Conservation (phyloP, 2,329 filamentous ascomycete species). For the Calonectria pseudoreteaudii region DNA sequence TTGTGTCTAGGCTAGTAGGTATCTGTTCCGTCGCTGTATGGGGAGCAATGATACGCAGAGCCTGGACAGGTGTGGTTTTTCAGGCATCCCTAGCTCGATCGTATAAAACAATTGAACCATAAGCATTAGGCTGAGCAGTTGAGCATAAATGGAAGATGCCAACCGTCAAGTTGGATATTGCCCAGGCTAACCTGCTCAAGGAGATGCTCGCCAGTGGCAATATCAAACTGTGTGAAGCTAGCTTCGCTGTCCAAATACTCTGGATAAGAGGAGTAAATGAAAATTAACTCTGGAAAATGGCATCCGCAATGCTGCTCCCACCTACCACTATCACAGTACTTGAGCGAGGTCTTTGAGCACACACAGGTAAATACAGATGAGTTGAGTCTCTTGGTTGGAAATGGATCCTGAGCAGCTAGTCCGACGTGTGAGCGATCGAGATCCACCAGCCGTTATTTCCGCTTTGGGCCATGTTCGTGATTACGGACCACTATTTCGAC, state of each 20-base stretch:
- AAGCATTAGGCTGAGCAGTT: background rate
- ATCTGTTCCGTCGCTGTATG: too few species aligned
- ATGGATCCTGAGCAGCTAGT: constrained; percentile 42
- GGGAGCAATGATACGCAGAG: too few species aligned
- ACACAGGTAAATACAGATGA: constrained; percentile 67
- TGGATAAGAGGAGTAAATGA: background rate
- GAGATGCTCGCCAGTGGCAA: constrained; percentile 60
- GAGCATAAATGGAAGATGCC: background rate
- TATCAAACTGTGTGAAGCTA: constrained; percentile 56
- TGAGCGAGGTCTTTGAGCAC: constrained; percentile 56
- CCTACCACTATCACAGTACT: constrained; percentile 59
- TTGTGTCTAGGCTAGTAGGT: too few species aligned
- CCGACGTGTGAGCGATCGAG: constrained; percentile 16
- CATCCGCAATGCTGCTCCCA: constrained; percentile 65
- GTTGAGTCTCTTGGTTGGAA: constrained; percentile 60
- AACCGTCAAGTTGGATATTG: constrained; percentile 41
- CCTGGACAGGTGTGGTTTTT: too few species aligned
- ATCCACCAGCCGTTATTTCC: constrained; percentile 22
- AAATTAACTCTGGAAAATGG: constrained; percentile 63
- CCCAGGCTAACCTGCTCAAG: constrained; percentile 58
- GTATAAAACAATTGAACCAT: too few species aligned
- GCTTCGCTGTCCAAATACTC: background rate
- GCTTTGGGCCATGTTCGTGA: constrained; percentile 28
- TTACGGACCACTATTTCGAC: constrained; percentile 33
- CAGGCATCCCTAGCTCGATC: too few species aligned